Percentiles rank a stretch among this genome's conserved stretches.
These are phyloP conservation scores for Hypoxylon cercidicola DNA, from an alignment of 495 filamentous ascomycete genomes.

Conservation along the genomic window DNA sequence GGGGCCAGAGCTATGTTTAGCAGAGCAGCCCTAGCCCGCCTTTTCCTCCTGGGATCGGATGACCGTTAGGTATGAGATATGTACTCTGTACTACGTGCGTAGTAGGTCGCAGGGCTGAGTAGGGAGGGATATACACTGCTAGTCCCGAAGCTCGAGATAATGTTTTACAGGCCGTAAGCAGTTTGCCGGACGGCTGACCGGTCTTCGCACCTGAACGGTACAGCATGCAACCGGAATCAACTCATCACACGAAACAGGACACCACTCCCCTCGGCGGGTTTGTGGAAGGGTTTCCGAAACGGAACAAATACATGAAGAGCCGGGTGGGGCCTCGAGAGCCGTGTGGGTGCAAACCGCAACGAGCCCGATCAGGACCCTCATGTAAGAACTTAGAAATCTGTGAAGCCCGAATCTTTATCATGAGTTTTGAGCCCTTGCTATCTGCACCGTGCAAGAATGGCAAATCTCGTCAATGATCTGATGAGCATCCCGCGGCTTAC, in stretches of 20 bases:
- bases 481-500: slow-evolving; percentile 27
- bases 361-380: slow-evolving; percentile 30
- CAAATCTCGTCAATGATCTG: slow-evolving; percentile 25
- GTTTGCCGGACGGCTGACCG: slow-evolving; percentile 11
- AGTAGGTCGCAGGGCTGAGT: slow-evolving; percentile 30
- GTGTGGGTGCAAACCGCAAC: slow-evolving; percentile 16
- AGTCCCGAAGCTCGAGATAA: slow-evolving; percentile 19
- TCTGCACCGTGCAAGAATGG: slow-evolving; percentile 30
- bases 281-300: slow-evolving; percentile 25
- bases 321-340: slow-evolving; percentile 17
- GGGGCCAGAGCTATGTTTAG: slow-evolving; percentile 36
- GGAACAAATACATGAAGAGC: slow-evolving; percentile 24
- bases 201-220: slow-evolving; percentile 10
- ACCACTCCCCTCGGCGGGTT: slow-evolving; percentile 29
- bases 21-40: slow-evolving; percentile 11
- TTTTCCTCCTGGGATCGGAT: slow-evolving; percentile 8
- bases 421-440: slow-evolving; percentile 23
- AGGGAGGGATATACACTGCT: slow-evolving; percentile 21
- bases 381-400: slow-evolving; percentile 44
- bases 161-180: slow-evolving; percentile 18
- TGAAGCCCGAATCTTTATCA: slow-evolving; percentile 23
- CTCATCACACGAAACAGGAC: slow-evolving; percentile 18
- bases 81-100: slow-evolving; percentile 17
- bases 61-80: slow-evolving; percentile 4
- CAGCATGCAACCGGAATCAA: slow-evolving; percentile 22